Conservation (phyloP, 2,329 filamentous ascomycete genomes). For the Clarireedia monteithiana region DNA sequence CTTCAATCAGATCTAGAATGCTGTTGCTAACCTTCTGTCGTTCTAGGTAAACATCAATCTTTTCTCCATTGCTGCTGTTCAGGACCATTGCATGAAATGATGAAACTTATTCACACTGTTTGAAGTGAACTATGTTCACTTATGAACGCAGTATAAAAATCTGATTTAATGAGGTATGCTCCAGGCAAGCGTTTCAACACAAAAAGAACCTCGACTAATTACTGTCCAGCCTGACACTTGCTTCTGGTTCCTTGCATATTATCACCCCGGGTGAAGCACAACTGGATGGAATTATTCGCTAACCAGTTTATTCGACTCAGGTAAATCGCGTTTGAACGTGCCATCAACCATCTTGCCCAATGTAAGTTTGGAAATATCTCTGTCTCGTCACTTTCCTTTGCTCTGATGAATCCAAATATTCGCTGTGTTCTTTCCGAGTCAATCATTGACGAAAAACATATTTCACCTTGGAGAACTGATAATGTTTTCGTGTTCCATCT, state of each 20-base stretch:
- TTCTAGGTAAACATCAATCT: constrained; percentile 14
- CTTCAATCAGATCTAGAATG: neutral
- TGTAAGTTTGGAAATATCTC: neutral
- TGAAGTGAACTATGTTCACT: constrained; percentile 29
- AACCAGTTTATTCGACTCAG: constrained; percentile 16
- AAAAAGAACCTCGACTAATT: neutral
- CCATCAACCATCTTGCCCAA: neutral
- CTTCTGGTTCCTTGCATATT: constrained; percentile 21
- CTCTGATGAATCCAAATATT: constrained; percentile 31
- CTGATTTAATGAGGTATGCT: constrained; percentile 39
- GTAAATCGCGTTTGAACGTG: constrained; percentile 5
- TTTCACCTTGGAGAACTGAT: constrained; percentile 35
- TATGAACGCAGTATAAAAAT: constrained; percentile 34
- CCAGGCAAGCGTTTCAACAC: neutral
- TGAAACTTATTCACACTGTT: constrained; percentile 38
- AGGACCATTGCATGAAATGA: constrained; percentile 30
- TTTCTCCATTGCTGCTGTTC: constrained; percentile 3
- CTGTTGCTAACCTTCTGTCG: constrained; percentile 14
- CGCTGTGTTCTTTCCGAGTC: constrained; percentile 30
- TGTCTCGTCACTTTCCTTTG: constrained; percentile 2
- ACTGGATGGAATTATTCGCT: constrained; percentile 11
- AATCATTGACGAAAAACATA: constrained; percentile 30
- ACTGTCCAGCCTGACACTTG: constrained; percentile 27
- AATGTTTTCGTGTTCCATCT: constrained; percentile 7
- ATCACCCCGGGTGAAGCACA: neutral